Evolutionary conservation across 208 protist species (phyloP), one percentile per base, ranked within the genome.

Genomic region (Endotrypanum monterogeii): DNA sequence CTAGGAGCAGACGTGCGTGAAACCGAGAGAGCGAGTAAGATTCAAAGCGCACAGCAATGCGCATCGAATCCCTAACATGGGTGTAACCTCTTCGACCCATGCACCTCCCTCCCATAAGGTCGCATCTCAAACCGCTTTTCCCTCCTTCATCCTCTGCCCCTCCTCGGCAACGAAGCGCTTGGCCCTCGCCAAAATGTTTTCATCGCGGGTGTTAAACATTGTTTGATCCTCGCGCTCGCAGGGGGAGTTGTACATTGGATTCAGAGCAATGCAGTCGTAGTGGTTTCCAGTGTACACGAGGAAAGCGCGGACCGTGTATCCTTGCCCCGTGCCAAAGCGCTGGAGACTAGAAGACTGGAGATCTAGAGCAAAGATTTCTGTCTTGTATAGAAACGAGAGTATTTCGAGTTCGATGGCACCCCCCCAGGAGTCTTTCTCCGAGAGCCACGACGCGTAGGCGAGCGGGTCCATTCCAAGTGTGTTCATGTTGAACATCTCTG

Each of bases 231-330:
- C 82, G 18, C 56, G 76, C 69, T 97, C 93, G 9, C 51, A 78
- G 14, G 84, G 30, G 12, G 83, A 86, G 73, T 94, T 94, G 69
- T 91, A 94, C 56, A 76, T 79, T 14, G 80, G 67, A 55, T 93
- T 96, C 86, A 98, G 89, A 35, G 90, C 93, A 44, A 98, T 90
- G 51, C 91, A 93, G 73, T 98, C 97, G 84, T 98, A 99, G 83
- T 99, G 97, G 67, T 94, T 91, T 23, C 97, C 97, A 14, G 93
- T 98, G 78, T 98, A 99, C 2, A 98, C 86, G 61, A 99, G 73
- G 82, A 98, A 98, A 5, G 72, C 86, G 14, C 91, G 85, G 48
- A 91, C 81, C 37, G 72, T 88, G 87, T 98, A 98, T 39, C 77
- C 86, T 63, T 80, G 70, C n/a, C 85, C 89, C 14, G 94, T 83